phyloP scores from a whole-genome alignment of 2,329 filamentous ascomycete species.

The Chaetomium olivaceum region DNA sequence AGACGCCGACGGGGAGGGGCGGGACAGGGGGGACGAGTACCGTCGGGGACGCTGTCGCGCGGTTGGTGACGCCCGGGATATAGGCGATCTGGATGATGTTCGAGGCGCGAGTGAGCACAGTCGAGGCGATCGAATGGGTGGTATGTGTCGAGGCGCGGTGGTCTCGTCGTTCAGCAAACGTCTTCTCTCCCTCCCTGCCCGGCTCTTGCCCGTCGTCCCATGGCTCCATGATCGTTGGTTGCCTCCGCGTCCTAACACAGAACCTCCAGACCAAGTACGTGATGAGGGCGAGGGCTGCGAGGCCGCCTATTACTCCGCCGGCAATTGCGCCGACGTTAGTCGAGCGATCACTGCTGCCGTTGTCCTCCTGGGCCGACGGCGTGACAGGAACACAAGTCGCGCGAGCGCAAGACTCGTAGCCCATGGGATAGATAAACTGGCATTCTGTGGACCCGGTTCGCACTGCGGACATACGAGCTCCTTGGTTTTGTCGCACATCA shows the following conservation, averaged over 20 bases:
- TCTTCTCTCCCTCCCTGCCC: constrained; percentile 51
- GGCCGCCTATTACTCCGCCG: constrained; percentile 84
- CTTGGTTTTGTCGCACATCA: constrained; percentile 44
- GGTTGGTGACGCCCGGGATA: constrained; percentile 94
- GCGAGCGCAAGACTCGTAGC: constrained; percentile 50
- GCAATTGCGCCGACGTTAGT: constrained; percentile 83
- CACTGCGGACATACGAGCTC: constrained; percentile 50
- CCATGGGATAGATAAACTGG: constrained; percentile 47
- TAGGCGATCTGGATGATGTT: constrained; percentile 99
- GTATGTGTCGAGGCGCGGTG: constrained; percentile 78
- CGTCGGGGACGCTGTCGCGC: constrained; percentile 80
- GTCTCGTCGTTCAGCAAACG: constrained; percentile 54
- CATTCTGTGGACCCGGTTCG: constrained; percentile 42
- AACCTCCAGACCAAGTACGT: constrained; percentile 86
- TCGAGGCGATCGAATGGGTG: constrained; percentile 91
- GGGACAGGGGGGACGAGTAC: constrained; percentile 90
- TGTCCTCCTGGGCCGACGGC: constrained; percentile 11
- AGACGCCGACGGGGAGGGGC: constrained; percentile 73
- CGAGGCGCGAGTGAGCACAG: constrained; percentile 90
- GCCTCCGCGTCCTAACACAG: constrained; percentile 77
- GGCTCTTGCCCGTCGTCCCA: constrained; percentile 61
- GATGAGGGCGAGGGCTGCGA: constrained; percentile 71
- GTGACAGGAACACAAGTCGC: constrained; percentile 46
- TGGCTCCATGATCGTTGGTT: constrained; percentile 54
- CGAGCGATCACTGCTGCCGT: constrained; percentile 32